A percentile compares a stretch with the other conserved stretches of the same genome.
Evolutionary conservation across 2,329 filamentous ascomycete genomes (phyloP).

Genomic region (Clonostachys solani): DNA sequence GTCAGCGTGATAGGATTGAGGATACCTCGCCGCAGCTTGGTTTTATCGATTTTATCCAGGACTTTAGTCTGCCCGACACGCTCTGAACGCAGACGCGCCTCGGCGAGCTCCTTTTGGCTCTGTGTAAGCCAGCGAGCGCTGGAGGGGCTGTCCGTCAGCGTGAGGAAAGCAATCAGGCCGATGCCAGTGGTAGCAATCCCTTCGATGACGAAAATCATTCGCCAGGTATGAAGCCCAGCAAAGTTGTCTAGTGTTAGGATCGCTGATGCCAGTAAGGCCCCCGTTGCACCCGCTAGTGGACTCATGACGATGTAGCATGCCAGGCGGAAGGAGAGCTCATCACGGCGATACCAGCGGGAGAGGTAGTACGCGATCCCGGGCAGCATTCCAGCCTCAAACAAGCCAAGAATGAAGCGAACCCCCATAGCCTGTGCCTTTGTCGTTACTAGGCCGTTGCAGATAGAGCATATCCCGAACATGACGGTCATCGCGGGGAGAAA

Average conservation of each 20-base stretch:
- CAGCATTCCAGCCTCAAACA: slow-evolving; percentile 47
- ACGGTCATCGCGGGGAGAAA: slow-evolving; percentile 32
- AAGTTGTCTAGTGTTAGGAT: slow-evolving; percentile 41
- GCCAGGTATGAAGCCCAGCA: slow-evolving; percentile 32
- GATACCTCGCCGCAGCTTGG: slow-evolving; percentile 19
- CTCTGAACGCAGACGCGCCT: slow-evolving; percentile 24
- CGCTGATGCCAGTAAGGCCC: slow-evolving; percentile 43
- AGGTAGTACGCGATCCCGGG: slow-evolving; percentile 49
- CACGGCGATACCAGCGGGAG: slow-evolving; percentile 57
- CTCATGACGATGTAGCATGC: slow-evolving; percentile 58
- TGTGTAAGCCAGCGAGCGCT: slow-evolving; percentile 22
- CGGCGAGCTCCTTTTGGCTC: slow-evolving; percentile 23
- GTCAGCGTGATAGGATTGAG: slow-evolving; percentile 42
- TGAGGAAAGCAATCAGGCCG: slow-evolving; percentile 21
- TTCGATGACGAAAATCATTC: slow-evolving; percentile 59
- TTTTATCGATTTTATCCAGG: slow-evolving; percentile 23
- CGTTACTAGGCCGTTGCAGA: slow-evolving; percentile 38
- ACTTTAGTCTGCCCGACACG: slow-evolving; percentile 17
- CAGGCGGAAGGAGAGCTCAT: slow-evolving; percentile 17
- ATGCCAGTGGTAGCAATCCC: slow-evolving; percentile 20
- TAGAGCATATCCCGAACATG: slow-evolving; percentile 44
- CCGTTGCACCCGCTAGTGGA: slow-evolving; percentile 49
- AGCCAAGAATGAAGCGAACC: slow-evolving; percentile 44
- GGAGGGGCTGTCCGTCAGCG: slow-evolving; percentile 24
- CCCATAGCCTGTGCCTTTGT: slow-evolving; percentile 42